These are phyloP conservation scores for Dendrobium huoshanense DNA, from an alignment of 106 monocot species.

Conservation along the genomic window DNA sequence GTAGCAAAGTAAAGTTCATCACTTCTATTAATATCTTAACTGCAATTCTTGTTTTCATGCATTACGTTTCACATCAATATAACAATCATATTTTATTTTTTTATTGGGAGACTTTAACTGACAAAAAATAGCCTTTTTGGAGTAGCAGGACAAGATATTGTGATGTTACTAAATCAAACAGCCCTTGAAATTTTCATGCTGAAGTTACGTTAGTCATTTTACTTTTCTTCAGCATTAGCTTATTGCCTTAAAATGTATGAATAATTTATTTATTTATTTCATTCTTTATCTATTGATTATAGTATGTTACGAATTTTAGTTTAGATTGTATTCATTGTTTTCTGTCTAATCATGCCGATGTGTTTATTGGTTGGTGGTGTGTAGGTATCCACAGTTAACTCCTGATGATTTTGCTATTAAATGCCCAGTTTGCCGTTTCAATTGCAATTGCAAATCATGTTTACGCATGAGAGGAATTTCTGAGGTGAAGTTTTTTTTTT, in stretches of 20 bases:
- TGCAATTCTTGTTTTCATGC: too few species aligned
- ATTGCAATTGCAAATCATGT: constrained; percentile 73
- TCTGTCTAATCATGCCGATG: background rate
- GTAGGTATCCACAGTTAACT: constrained; percentile 58
- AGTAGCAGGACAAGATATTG: background rate
- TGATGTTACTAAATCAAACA: background rate
- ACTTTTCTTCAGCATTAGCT: background rate
- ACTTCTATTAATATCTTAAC: too few species aligned
- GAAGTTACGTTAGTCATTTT: background rate
- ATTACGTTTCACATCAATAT: too few species aligned
- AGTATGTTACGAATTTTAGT: background rate
- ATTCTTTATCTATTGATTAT: background rate
- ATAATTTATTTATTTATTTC: background rate
- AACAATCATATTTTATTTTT: too few species aligned
- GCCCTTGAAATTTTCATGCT: background rate
- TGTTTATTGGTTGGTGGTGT: constrained; percentile 4
- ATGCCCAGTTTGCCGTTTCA: constrained; percentile 46
- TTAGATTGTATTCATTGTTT: background rate
- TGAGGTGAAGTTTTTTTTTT: constrained; percentile 19
- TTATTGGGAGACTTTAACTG: too few species aligned
- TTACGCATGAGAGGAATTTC: constrained; percentile 50
- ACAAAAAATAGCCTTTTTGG: background rate
- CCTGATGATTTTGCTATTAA: constrained; percentile 31
- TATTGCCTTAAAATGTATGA: background rate
- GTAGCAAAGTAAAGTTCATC: too few species aligned